Percentiles rank a stretch among this genome's conserved stretches.
phyloP scores from a whole-genome alignment of 1,284 basidiomycete species.

The Xerocomus amazonicus region DNA sequence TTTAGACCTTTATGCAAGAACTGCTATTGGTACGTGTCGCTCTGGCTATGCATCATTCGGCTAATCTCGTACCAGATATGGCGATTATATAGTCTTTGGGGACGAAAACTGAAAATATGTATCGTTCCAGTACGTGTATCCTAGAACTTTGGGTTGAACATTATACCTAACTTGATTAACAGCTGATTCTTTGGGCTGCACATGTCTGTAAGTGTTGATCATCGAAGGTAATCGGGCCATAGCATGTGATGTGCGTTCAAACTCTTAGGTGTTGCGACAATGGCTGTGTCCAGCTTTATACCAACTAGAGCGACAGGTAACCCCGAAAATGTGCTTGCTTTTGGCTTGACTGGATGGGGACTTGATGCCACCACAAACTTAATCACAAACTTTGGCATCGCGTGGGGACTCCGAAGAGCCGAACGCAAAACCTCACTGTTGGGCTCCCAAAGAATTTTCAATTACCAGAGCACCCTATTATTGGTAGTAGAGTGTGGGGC shows the following conservation, averaged over 20 bases:
- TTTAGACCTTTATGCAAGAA: too few relatives aligned
- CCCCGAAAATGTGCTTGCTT: too few relatives aligned
- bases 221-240: too few relatives aligned
- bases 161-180: not conserved
- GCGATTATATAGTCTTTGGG: constrained; percentile 21
- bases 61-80: constrained; percentile 17
- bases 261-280: constrained; percentile 9
- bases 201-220: constrained; percentile 14
- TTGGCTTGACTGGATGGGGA: too few relatives aligned
- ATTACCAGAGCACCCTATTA: constrained; percentile 12
- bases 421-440: constrained; percentile 6
- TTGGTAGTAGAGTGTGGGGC: constrained; percentile 21
- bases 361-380: constrained; percentile 21
- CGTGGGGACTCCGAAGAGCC: constrained; percentile 10
- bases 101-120: constrained; percentile 8
- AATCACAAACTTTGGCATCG: constrained; percentile 17
- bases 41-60: not conserved
- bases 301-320: constrained; percentile 4
- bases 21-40: too few relatives aligned
- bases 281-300: constrained; percentile 18
- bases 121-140: constrained; percentile 10
- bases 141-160: not conserved
- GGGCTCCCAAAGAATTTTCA: not conserved
- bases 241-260: too few relatives aligned
- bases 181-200: constrained; percentile 16